phyloP scores from a whole-genome alignment of 257 asterid genomes.

The Penstemon davidsonii region DNA sequence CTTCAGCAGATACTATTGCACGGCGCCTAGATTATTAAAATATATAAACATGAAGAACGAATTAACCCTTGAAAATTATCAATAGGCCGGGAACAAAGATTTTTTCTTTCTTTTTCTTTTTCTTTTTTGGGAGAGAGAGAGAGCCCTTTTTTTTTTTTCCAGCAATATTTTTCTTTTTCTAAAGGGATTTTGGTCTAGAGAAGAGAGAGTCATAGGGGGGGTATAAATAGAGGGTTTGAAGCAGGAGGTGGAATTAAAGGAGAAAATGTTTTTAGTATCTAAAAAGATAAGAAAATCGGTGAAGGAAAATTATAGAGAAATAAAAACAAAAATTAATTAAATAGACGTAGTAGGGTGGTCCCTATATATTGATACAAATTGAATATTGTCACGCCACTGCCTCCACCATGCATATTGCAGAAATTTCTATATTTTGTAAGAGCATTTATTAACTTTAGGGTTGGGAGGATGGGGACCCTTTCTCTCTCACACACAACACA shows the following conservation, averaged over 20 bases:
- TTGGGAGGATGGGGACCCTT: constrained; percentile 32
- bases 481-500: neutral
- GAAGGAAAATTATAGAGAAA: constrained; percentile 31
- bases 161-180: constrained; percentile 5
- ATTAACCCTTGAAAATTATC: neutral
- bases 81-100: neutral
- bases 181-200: constrained; percentile 18
- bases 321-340: constrained; percentile 28
- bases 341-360: constrained; percentile 36
- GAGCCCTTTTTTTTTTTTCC: neutral
- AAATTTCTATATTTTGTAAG: constrained; percentile 36
- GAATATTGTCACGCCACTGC: constrained; percentile 52
- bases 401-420: constrained; percentile 39
- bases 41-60: constrained; percentile 1
- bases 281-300: constrained; percentile 28
- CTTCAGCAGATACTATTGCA: constrained; percentile 60
- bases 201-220: constrained; percentile 27
- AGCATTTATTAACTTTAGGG: constrained; percentile 40
- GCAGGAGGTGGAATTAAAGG: constrained; percentile 22
- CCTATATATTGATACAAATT: constrained; percentile 39
- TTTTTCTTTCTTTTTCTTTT: neutral
- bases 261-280: constrained; percentile 13
- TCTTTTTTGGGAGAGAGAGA: neutral
- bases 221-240: constrained; percentile 37
- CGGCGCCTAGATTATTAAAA: neutral